A percentile compares a stretch with the other conserved stretches of the same genome.
Conservation (phyloP, 2,329 filamentous ascomycete genomes). For the Septoria linicola region DNA sequence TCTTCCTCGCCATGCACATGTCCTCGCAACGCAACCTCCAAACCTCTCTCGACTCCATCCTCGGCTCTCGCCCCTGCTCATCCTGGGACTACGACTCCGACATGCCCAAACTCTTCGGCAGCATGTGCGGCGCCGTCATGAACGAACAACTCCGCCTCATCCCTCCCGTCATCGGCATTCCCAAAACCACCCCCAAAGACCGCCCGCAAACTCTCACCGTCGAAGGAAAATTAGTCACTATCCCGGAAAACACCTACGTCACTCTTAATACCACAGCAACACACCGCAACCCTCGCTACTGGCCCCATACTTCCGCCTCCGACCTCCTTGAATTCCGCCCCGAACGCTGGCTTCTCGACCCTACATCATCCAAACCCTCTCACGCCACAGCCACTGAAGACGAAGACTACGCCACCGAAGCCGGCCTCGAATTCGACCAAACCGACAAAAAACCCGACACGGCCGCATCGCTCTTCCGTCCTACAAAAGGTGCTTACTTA, state of each 20-base stretch:
- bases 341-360: conserved; percentile 65
- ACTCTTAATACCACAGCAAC: conserved; percentile 56
- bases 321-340: conserved; percentile 70
- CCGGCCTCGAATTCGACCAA: conserved; percentile 50
- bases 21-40: conserved; percentile 65
- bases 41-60: conserved; percentile 64
- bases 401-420: conserved; percentile 40
- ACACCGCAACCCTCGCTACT: conserved; percentile 70
- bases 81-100: conserved; percentile 71
- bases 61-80: conserved; percentile 57
- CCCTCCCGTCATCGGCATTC: conserved; percentile 69
- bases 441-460: conserved; percentile 59
- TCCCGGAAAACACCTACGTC: conserved; percentile 60
- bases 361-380: conserved; percentile 20
- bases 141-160: conserved; percentile 74
- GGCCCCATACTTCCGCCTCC: conserved; percentile 56
- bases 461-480: conserved; percentile 61
- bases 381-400: conserved; percentile 34
- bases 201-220: conserved; percentile 58
- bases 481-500: conserved; percentile 52
- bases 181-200: conserved; percentile 57
- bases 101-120: conserved; percentile 64
- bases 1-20: conserved; percentile 66
- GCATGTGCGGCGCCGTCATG: conserved; percentile 71
- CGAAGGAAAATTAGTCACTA: conserved; percentile 56